These are phyloP conservation scores for Fomitopsis pulvina DNA, from an alignment of 768 basidiomycete genomes.

Conservation along the genomic window DNA sequence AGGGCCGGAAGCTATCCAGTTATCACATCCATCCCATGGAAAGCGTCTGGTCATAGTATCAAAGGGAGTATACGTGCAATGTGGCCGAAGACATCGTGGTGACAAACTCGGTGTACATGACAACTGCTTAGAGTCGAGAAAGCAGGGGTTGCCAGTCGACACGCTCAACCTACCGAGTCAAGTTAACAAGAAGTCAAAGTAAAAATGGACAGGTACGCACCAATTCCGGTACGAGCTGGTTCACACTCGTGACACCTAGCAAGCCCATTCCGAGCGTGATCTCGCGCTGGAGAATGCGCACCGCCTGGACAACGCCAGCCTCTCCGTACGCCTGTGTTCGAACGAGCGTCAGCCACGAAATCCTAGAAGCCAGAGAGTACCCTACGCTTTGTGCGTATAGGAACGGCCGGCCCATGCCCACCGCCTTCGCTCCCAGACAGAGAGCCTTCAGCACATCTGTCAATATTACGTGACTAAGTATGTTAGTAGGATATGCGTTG, in stretches of 20 bases:
- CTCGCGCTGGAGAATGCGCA: conserved; percentile 69
- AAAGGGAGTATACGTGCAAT: too few relatives aligned
- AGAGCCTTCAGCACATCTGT: conserved; percentile 83
- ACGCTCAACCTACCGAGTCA: conserved; percentile 29
- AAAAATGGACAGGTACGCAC: conserved; percentile 29
- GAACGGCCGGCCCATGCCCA: conserved; percentile 82
- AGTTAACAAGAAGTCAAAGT: neutral
- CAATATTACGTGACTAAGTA: neutral
- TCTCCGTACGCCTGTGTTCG: conserved; percentile 62
- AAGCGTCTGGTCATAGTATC: too few relatives aligned
- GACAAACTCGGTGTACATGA: neutral
- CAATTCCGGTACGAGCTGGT: conserved; percentile 69
- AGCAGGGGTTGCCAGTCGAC: conserved; percentile 56
- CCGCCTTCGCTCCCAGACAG: conserved; percentile 81
- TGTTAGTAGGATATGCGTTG: neutral
- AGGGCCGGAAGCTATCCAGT: too few relatives aligned
- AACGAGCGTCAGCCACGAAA: conserved; percentile 4
- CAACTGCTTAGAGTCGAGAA: neutral
- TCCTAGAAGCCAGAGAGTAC: neutral
- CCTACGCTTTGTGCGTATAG: conserved; percentile 78
- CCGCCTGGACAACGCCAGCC: conserved; percentile 57
- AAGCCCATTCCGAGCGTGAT: conserved; percentile 72
- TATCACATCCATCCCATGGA: too few relatives aligned
- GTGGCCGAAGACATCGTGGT: neutral
- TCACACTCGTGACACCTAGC: conserved; percentile 58